These are phyloP conservation scores for Candida coleopterorum DNA, from an alignment of 805 yeast species.

Conservation along the genomic window DNA sequence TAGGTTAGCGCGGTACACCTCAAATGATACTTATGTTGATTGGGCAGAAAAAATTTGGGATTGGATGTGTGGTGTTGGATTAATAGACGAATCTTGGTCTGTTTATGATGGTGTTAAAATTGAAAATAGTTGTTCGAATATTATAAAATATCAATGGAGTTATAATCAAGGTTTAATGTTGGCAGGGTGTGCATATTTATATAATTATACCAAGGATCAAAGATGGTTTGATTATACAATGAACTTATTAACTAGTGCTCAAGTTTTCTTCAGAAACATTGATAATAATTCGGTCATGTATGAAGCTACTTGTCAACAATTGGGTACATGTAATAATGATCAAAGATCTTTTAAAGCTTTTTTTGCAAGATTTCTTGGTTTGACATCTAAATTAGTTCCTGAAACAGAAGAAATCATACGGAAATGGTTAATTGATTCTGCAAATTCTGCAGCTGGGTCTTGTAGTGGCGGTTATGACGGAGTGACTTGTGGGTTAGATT, in stretches of 20 bases:
- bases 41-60: slow-evolving; percentile 41
- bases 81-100: slow-evolving; percentile 44
- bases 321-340: slow-evolving; percentile 68
- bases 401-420: slow-evolving; percentile 44
- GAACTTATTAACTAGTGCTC: slow-evolving; percentile 50
- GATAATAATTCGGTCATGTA: slow-evolving; percentile 45
- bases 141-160: slow-evolving; percentile 69
- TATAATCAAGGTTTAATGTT: slow-evolving; percentile 80
- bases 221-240: slow-evolving; percentile 63
- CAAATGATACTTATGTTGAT: slow-evolving; percentile 34
- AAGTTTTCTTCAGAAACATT: slow-evolving; percentile 46
- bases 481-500: slow-evolving; percentile 69
- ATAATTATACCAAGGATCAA: slow-evolving; percentile 62
- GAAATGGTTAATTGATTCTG: slow-evolving; percentile 36
- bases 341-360: slow-evolving; percentile 89
- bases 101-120: slow-evolving; percentile 72
- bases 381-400: slow-evolving; percentile 71
- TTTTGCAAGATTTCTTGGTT: slow-evolving; percentile 67
- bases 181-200: slow-evolving; percentile 77
- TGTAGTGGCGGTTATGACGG: slow-evolving; percentile 74
- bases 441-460: slow-evolving; percentile 59
- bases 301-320: slow-evolving; percentile 79
- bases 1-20: slow-evolving; percentile 41
- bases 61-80: slow-evolving; percentile 37
- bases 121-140: slow-evolving; percentile 54